Percentiles rank a stretch among this genome's conserved stretches.
Evolutionary conservation across 1,284 basidiomycete species (phyloP).

Genomic region (Xerocomus nothofagi): DNA sequence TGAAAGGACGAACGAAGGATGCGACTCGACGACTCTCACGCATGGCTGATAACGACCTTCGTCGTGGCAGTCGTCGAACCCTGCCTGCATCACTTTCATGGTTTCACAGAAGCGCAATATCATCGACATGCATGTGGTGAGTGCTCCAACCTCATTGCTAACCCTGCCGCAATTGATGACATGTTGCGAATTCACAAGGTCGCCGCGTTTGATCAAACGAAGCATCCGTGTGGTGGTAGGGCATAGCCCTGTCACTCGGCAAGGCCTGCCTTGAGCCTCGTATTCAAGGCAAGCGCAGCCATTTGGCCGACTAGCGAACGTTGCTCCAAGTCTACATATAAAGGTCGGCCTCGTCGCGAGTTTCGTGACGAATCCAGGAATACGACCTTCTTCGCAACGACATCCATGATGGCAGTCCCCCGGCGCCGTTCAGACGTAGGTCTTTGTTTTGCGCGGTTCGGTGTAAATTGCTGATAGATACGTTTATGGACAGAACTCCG

Average conservation of each 20-base stretch:
- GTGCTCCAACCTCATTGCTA: constrained; percentile 9
- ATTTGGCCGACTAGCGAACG: background rate
- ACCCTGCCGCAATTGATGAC: background rate
- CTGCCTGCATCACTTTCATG: background rate
- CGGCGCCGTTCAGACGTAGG: constrained; percentile 14
- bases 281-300: constrained; percentile 6
- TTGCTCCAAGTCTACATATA: constrained; percentile 14
- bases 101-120: background rate
- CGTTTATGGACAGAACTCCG: constrained; percentile 9
- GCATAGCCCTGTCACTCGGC: constrained; percentile 3
- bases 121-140: constrained; percentile 13
- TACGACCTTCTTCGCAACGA: background rate
- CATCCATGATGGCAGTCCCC: constrained; percentile 6
- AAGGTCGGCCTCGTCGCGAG: background rate
- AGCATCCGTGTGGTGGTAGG: constrained; percentile 1
- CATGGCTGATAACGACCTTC: no score
- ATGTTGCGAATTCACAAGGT: constrained; percentile 14
- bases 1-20: no score
- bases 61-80: no score
- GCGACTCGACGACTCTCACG: no score
- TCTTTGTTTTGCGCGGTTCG: background rate
- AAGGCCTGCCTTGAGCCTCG: constrained; percentile 1
- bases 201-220: constrained; percentile 18
- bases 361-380: background rate
- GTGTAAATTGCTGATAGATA: constrained; percentile 1